Conservation (phyloP, 2,329 filamentous ascomycete species). For the Gliomastix tumulicola region DNA sequence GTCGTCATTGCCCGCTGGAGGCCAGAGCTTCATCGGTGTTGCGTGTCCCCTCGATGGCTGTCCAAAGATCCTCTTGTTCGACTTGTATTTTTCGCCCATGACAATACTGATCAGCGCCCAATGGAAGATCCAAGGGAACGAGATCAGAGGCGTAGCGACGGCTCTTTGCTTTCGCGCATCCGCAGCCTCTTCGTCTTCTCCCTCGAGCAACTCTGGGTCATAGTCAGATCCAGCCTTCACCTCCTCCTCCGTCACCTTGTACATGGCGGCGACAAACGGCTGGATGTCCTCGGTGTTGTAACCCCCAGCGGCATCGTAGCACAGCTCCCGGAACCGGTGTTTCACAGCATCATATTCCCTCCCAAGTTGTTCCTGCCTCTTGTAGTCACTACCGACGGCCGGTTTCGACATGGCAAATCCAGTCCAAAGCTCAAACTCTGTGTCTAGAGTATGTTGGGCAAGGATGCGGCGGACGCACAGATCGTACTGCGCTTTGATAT, state of each 20-base stretch:
- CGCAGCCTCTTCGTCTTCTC: neutral
- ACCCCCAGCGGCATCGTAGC: conserved; percentile 57
- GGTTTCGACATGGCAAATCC: conserved; percentile 76
- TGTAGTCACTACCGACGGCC: conserved; percentile 69
- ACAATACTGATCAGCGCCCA: conserved; percentile 38
- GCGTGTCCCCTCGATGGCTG: too few relatives aligned
- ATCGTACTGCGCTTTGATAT: conserved; percentile 75
- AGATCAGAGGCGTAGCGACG: conserved; percentile 70
- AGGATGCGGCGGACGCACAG: conserved; percentile 69
- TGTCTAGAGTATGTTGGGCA: conserved; percentile 74
- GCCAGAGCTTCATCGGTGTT: neutral
- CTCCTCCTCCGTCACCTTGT: conserved; percentile 71
- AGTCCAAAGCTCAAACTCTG: conserved; percentile 89
- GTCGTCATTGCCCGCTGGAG: too few relatives aligned
- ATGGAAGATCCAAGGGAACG: conserved; percentile 88
- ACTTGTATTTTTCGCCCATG: conserved; percentile 13
- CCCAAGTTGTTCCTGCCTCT: conserved; percentile 77
- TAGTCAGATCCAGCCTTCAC: conserved; percentile 51
- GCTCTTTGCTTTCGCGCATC: conserved; percentile 9
- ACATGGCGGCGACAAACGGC: conserved; percentile 80
- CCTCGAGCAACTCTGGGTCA: neutral
- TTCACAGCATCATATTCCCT: conserved; percentile 59
- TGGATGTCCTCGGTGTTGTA: conserved; percentile 51
- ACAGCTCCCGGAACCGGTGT: conserved; percentile 59
- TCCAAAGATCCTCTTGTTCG: too few relatives aligned